phyloP scores from a whole-genome alignment of 2,329 filamentous ascomycete species.

The Pseudogymnoascus destructans region DNA sequence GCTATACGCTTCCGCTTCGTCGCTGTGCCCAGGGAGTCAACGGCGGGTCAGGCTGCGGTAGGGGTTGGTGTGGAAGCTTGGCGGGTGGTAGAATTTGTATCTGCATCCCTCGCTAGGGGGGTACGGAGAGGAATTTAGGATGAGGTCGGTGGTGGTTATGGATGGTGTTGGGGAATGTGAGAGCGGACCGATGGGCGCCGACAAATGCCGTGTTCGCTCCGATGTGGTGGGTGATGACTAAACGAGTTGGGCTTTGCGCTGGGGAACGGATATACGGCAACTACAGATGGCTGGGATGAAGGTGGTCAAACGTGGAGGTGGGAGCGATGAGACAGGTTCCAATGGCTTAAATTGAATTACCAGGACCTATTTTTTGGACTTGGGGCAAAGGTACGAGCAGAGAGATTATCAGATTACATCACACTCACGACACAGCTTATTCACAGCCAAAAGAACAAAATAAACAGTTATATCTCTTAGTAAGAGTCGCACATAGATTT shows the following conservation, averaged over 20 bases:
- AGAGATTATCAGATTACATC: background rate
- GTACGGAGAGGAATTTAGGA: no score
- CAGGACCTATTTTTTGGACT: background rate
- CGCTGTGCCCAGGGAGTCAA: background rate
- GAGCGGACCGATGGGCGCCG: background rate
- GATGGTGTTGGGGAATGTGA: background rate
- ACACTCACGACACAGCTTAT: background rate
- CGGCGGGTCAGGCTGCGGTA: background rate
- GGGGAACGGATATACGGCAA: background rate
- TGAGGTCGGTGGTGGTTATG: no score
- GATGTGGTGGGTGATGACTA: background rate
- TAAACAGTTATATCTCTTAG: background rate
- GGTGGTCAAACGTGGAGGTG: background rate
- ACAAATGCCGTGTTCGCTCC: background rate
- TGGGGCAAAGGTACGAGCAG: background rate
- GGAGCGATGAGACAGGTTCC: no score
- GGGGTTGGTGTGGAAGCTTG: background rate
- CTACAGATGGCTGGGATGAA: background rate
- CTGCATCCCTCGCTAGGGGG: background rate
- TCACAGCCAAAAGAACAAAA: background rate
- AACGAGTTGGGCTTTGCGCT: background rate
- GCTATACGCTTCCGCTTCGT: slow-evolving; percentile 5
- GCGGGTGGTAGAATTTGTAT: background rate
- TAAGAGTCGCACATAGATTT: background rate
- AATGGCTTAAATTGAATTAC: no score